phyloP scores from a whole-genome alignment of 2,329 filamentous ascomycete species.

The Colletotrichum endophyticum region DNA sequence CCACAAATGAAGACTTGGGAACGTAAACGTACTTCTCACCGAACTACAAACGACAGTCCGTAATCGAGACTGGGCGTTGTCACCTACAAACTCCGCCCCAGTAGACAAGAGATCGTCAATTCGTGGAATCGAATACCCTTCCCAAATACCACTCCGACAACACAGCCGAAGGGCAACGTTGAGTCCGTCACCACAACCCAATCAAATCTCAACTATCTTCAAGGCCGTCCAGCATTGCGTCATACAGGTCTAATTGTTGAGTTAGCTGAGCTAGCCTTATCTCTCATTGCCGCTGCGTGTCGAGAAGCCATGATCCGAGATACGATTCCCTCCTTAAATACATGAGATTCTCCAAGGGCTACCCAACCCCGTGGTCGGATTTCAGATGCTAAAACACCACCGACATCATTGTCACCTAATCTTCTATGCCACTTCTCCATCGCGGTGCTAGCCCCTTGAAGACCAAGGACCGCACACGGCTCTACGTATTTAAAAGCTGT shows the following conservation, averaged over 20 bases:
- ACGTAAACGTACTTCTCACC: rapidly evolving
- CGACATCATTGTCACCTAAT: not conserved
- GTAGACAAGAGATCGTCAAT: not conserved
- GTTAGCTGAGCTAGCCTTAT: no score
- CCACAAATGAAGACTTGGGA: no score
- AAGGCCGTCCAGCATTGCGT: no score
- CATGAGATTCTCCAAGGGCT: no score
- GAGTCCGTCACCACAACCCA: no score
- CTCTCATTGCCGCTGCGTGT: no score
- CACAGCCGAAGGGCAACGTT: not conserved
- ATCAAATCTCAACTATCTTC: no score
- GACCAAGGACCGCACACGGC: not conserved
- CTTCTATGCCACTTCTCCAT: no score
- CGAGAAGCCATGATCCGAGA: no score
- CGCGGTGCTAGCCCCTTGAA: rapidly evolving
- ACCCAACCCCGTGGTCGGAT: no score
- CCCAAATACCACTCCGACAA: not conserved
- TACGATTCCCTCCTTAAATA: no score
- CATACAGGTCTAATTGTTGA: no score
- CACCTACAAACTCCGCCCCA: rapidly evolving
- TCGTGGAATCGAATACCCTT: not conserved
- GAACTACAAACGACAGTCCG: rapidly evolving
- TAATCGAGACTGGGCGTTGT: rapidly evolving
- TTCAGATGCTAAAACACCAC: not conserved
- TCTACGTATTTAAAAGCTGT: rapidly evolving